Conservation (phyloP, 1,139 yeast genomes). For the Suhomyces bribrorum region DNA sequence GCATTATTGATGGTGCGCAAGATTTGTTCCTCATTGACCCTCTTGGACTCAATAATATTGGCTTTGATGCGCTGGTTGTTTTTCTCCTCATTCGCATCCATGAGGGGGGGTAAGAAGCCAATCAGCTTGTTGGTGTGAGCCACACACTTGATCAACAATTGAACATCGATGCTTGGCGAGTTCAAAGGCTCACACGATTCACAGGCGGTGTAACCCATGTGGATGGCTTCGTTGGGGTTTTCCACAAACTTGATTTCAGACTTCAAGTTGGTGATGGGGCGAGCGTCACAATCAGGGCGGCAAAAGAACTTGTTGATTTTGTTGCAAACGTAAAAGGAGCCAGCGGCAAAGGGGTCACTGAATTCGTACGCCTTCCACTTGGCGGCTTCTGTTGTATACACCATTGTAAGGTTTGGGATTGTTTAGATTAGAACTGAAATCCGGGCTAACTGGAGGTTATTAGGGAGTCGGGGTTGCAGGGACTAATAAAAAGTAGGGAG, state of each 20-base stretch:
- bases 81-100: constrained; percentile 49
- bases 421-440: no score
- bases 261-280: constrained; percentile 44
- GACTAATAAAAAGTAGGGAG: no score
- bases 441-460: no score
- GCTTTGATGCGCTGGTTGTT: constrained; percentile 42
- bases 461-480: no score
- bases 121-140: constrained; percentile 55
- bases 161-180: constrained; percentile 48
- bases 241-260: constrained; percentile 49
- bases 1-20: constrained; percentile 22
- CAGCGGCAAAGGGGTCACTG: constrained; percentile 66
- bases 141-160: constrained; percentile 59
- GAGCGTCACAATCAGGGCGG: constrained; percentile 68
- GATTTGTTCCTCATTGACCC: constrained; percentile 30
- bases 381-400: constrained; percentile 47
- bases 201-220: constrained; percentile 53
- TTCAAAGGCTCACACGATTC: constrained; percentile 49
- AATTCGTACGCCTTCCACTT: constrained; percentile 70
- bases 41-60: constrained; percentile 36
- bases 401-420: constrained; percentile 28
- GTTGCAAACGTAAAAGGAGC: constrained; percentile 55
- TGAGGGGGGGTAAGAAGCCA: constrained; percentile 55
- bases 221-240: constrained; percentile 43
- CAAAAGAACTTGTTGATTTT: constrained; percentile 47